These are phyloP conservation scores for Mycena leptocephala DNA, from an alignment of 768 basidiomycete genomes.

Conservation along the genomic window DNA sequence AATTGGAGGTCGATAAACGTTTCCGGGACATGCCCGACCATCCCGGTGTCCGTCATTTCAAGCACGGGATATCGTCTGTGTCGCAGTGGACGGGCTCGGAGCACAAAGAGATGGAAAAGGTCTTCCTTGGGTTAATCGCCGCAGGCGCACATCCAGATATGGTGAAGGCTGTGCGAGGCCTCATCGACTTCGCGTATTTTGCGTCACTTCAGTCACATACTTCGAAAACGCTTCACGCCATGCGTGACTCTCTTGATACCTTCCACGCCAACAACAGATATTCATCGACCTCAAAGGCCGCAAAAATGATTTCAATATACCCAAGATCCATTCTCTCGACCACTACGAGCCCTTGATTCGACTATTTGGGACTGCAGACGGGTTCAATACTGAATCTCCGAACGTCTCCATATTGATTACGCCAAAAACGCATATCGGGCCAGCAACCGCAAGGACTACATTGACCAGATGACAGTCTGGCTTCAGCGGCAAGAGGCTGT, in stretches of 20 bases:
- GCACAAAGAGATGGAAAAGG: constrained; percentile 47
- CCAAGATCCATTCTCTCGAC: constrained; percentile 49
- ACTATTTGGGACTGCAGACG: constrained; percentile 42
- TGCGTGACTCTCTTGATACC: constrained; percentile 37
- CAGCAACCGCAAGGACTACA: constrained; percentile 44
- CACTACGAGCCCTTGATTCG: constrained; percentile 47
- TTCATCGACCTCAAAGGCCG: constrained; percentile 41
- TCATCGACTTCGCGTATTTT: constrained; percentile 50
- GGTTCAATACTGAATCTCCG: constrained; percentile 50
- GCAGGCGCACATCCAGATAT: constrained; percentile 32
- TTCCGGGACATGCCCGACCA: constrained; percentile 49
- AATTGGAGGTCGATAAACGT: constrained; percentile 52
- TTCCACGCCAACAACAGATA: constrained; percentile 47
- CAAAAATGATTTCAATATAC: constrained; percentile 51
- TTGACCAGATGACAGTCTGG: constrained; percentile 54
- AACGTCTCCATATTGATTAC: too few species aligned
- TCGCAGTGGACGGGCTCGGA: constrained; percentile 56
- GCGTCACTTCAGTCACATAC: constrained; percentile 43
- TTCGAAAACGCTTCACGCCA: constrained; percentile 33
- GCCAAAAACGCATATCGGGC: constrained; percentile 50
- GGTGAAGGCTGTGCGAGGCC: constrained; percentile 29
- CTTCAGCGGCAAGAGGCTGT: constrained; percentile 48
- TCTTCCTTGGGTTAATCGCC: constrained; percentile 46
- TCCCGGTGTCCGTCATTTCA: constrained; percentile 49
- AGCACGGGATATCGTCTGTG: constrained; percentile 49